Conservation (phyloP, 164 flowering plant genomes). For the Liriodendron chinense region DNA sequence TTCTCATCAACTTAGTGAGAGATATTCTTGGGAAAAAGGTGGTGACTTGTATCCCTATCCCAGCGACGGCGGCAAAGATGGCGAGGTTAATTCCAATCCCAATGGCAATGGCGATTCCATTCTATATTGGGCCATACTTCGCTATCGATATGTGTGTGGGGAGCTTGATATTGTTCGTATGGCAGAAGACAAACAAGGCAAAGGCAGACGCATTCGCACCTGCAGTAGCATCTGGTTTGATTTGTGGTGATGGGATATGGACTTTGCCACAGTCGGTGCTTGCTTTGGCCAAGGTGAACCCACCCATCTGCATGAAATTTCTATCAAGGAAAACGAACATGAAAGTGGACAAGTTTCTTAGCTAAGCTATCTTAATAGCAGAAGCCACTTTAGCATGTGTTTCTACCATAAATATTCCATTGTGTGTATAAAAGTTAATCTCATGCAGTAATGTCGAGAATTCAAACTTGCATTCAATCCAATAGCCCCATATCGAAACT, state of each 20-base stretch:
- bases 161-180: slow-evolving; percentile 39
- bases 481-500: too few relatives aligned
- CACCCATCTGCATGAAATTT: slow-evolving; percentile 54
- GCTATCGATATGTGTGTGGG: slow-evolving; percentile 54
- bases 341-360: slow-evolving; percentile 35
- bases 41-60: slow-evolving; percentile 39
- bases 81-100: slow-evolving; percentile 42
- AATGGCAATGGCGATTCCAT: slow-evolving; percentile 62
- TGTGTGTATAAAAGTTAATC: not conserved
- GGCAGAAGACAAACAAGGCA: slow-evolving; percentile 38
- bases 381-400: not conserved
- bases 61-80: slow-evolving; percentile 41
- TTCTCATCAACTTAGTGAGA: slow-evolving; percentile 33
- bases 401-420: not conserved
- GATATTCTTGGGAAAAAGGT: slow-evolving; percentile 25
- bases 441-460: too few relatives aligned
- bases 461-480: not conserved
- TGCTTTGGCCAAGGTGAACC: slow-evolving; percentile 38
- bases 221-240: slow-evolving; percentile 58
- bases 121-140: slow-evolving; percentile 45
- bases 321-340: slow-evolving; percentile 25
- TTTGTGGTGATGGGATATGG: slow-evolving; percentile 61
- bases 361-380: slow-evolving; percentile 2
- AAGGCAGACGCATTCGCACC: slow-evolving; percentile 47
- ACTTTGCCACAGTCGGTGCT: slow-evolving; percentile 44